Percentiles rank a stretch among this genome's conserved stretches.
Evolutionary conservation across 2,329 filamentous ascomycete species (phyloP).

Genomic region (Dactylellina haptotyla): DNA sequence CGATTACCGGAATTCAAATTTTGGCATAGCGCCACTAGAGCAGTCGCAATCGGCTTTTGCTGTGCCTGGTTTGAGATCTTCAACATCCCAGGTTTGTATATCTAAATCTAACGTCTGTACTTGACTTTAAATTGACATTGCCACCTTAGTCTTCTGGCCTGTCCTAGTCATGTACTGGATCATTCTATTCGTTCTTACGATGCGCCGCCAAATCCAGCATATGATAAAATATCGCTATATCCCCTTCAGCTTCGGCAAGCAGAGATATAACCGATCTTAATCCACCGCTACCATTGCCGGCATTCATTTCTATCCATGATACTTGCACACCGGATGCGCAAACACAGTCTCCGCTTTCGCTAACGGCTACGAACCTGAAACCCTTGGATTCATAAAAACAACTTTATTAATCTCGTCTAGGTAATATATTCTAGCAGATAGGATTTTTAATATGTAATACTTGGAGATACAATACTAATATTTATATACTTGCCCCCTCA

Average conservation of each 20-base stretch:
- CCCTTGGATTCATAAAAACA: too few relatives aligned
- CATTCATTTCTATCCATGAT: too few relatives aligned
- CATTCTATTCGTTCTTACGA: conserved; percentile 93
- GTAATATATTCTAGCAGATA: background rate
- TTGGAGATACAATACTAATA: conserved; percentile 3
- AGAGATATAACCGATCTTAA: conserved; percentile 70
- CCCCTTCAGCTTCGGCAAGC: conserved; percentile 90
- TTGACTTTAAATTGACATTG: background rate
- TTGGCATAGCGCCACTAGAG: conserved; percentile 94
- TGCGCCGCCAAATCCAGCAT: conserved; percentile 99
- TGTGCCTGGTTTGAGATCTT: conserved; percentile 96
- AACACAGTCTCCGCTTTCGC: too few relatives aligned
- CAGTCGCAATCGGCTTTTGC: conserved; percentile 80
- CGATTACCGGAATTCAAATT: conserved; percentile 99
- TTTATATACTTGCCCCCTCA: background rate
- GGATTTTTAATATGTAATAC: conserved; percentile 24
- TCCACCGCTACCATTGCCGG: too few relatives aligned
- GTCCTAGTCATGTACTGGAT: conserved; percentile 99
- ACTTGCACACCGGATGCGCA: background rate
- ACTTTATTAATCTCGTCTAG: too few relatives aligned
- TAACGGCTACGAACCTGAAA: too few relatives aligned
- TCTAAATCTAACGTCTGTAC: background rate
- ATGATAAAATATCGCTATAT: conserved; percentile 99
- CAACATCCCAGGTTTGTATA: conserved; percentile 73
- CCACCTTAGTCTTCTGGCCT: conserved; percentile 84